A percentile compares a stretch with the other conserved stretches of the same genome.
Conservation (phyloP, 2,329 filamentous ascomycete species). For the Diplodia sapinea region DNA sequence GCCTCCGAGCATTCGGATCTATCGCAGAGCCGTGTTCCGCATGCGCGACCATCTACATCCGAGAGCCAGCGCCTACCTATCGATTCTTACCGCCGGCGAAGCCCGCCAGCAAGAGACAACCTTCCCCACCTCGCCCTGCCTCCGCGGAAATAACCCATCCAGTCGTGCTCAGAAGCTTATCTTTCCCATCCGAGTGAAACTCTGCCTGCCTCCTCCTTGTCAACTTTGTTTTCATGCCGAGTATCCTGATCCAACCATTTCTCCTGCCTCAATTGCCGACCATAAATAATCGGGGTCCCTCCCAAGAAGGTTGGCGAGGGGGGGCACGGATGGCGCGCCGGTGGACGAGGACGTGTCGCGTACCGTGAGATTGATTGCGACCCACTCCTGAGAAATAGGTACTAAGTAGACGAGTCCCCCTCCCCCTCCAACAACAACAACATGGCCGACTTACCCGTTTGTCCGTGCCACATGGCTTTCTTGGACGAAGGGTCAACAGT, state of each 20-base stretch:
- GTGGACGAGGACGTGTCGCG: conserved; percentile 7
- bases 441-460: conserved; percentile 9
- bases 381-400: not conserved
- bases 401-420: not conserved
- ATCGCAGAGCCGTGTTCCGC: not conserved
- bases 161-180: not conserved
- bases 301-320: not conserved
- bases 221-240: not conserved
- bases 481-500: conserved; percentile 2
- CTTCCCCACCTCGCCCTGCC: not conserved
- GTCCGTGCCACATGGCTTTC: not conserved
- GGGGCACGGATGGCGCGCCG: not conserved
- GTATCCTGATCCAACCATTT: not conserved
- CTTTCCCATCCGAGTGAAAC: not conserved
- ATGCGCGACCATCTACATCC: not conserved
- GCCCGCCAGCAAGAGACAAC: not conserved
- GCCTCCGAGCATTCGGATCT: conserved; percentile 2
- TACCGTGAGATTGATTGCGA: conserved; percentile 20
- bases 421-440: not conserved
- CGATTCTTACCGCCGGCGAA: not conserved
- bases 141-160: not conserved
- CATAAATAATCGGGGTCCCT: conserved; percentile 4
- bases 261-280: not conserved
- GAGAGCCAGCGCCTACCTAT: conserved; percentile 6
- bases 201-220: no score